Evolutionary conservation across 2,329 filamentous ascomycete genomes (phyloP).

Genomic region (Alternaria postmessia): DNA sequence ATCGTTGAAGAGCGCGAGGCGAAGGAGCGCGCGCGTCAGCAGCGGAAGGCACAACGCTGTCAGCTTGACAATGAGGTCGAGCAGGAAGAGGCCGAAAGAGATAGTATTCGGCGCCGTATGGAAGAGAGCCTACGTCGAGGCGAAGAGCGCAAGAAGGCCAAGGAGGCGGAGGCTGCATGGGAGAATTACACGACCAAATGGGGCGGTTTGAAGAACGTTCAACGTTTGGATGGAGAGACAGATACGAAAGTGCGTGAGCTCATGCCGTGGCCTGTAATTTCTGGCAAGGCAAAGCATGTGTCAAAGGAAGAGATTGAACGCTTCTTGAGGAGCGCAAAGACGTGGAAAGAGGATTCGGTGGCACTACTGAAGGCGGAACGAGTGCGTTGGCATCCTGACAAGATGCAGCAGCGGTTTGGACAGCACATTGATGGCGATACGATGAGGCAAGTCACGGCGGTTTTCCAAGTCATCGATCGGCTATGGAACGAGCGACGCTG

Average conservation of each 20-base stretch:
- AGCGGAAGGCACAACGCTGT: slow-evolving; percentile 52
- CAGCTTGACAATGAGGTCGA: slow-evolving; percentile 53
- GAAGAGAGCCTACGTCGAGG: slow-evolving; percentile 73
- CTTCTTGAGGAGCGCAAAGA: slow-evolving; percentile 71
- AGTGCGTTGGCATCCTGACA: slow-evolving; percentile 96
- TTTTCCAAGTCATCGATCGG: slow-evolving; percentile 89
- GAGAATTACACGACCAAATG: slow-evolving; percentile 70
- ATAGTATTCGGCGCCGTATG: slow-evolving; percentile 67
- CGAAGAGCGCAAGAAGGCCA: slow-evolving; percentile 66
- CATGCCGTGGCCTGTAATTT: slow-evolving; percentile 77
- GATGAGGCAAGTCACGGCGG: slow-evolving; percentile 82
- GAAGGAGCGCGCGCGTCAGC: slow-evolving; percentile 57
- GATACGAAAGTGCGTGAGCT: slow-evolving; percentile 43
- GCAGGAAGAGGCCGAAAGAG: slow-evolving; percentile 53
- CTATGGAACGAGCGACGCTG: slow-evolving; percentile 70
- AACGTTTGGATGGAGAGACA: slow-evolving; percentile 18
- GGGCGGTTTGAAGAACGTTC: slow-evolving; percentile 58
- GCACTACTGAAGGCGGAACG: slow-evolving; percentile 80
- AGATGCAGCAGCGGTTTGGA: slow-evolving; percentile 89
- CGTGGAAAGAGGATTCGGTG: slow-evolving; percentile 49
- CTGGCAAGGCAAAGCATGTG: slow-evolving; percentile 66
- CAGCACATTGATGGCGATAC: slow-evolving; percentile 72
- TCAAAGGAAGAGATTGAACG: slow-evolving; percentile 67
- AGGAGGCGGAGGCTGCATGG: slow-evolving; percentile 69
- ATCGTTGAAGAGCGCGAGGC: slow-evolving; percentile 78